A percentile compares a stretch with the other conserved stretches of the same genome.
Conservation (phyloP, 2,329 filamentous ascomycete genomes). For the Ilyonectria destructans region DNA sequence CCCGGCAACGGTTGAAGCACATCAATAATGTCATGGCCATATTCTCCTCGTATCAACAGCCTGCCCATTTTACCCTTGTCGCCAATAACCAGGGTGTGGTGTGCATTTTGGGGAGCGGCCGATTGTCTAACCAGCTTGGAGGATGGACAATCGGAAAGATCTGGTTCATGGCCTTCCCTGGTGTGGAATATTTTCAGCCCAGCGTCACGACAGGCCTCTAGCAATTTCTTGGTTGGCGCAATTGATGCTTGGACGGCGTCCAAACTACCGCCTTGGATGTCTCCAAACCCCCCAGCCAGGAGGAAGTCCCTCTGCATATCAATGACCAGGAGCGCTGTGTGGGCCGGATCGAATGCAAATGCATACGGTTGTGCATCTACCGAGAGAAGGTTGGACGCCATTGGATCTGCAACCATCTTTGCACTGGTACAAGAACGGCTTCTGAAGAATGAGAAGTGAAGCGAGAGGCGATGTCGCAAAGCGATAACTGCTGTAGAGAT, state of each 20-base stretch:
- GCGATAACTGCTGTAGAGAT: not conserved
- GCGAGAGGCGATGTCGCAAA: slow-evolving; percentile 4
- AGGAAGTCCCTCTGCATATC: slow-evolving; percentile 71
- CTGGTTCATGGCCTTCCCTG: slow-evolving; percentile 67
- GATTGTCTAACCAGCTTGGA: slow-evolving; percentile 66
- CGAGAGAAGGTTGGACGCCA: slow-evolving; percentile 3
- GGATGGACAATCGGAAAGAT: slow-evolving; percentile 68
- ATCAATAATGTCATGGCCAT: slow-evolving; percentile 70
- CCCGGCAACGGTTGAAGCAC: slow-evolving; percentile 66
- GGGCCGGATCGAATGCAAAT: slow-evolving; percentile 56
- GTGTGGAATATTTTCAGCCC: slow-evolving; percentile 65
- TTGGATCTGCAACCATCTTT: slow-evolving; percentile 5
- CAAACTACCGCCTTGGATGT: slow-evolving; percentile 61
- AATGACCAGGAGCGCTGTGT: slow-evolving; percentile 68
- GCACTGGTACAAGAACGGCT: not conserved
- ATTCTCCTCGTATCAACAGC: slow-evolving; percentile 67
- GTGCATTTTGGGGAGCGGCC: slow-evolving; percentile 59
- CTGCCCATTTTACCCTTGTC: slow-evolving; percentile 69
- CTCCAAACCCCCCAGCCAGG: slow-evolving; percentile 65
- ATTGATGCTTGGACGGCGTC: slow-evolving; percentile 56
- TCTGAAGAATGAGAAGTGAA: not conserved
- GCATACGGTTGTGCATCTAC: slow-evolving; percentile 44
- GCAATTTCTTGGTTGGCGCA: slow-evolving; percentile 53
- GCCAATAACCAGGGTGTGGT: slow-evolving; percentile 61
- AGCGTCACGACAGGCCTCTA: slow-evolving; percentile 29